A percentile compares a stretch with the other conserved stretches of the same genome.
Conservation (phyloP, 2,329 filamentous ascomycete genomes). For the Aspergillus ruber region DNA sequence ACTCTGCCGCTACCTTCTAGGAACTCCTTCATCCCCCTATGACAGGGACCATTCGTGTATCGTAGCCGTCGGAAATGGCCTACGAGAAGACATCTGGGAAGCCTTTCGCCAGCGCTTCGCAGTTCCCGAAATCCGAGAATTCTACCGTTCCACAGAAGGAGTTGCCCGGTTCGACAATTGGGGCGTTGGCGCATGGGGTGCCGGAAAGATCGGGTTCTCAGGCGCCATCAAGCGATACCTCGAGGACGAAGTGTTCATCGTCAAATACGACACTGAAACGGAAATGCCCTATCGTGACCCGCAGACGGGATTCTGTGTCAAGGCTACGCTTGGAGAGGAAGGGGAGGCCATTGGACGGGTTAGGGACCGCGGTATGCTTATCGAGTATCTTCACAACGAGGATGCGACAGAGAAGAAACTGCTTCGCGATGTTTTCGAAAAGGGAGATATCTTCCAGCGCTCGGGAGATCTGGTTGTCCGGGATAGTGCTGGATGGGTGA, state of each 20-base stretch:
- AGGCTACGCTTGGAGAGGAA: slow-evolving; percentile 32
- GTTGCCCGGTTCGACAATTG: slow-evolving; percentile 42
- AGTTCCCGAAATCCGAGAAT: slow-evolving; percentile 43
- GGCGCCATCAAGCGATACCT: slow-evolving; percentile 35
- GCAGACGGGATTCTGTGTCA: slow-evolving; percentile 39
- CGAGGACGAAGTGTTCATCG: slow-evolving; percentile 39
- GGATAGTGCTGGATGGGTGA: slow-evolving; percentile 38
- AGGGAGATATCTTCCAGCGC: slow-evolving; percentile 42
- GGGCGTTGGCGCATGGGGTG: slow-evolving; percentile 35
- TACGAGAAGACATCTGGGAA: slow-evolving; percentile 45
- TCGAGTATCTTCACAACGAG: slow-evolving; percentile 38
- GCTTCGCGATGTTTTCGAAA: slow-evolving; percentile 38
- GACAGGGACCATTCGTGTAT: slow-evolving; percentile 41
- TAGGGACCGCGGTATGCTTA: slow-evolving; percentile 32
- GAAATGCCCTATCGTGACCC: slow-evolving; percentile 40
- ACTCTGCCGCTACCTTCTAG: slow-evolving; percentile 44
- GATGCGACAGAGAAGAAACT: slow-evolving; percentile 41
- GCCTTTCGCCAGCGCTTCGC: slow-evolving; percentile 39
- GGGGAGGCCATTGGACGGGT: slow-evolving; percentile 43
- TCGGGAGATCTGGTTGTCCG: slow-evolving; percentile 41
- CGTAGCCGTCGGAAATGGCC: slow-evolving; percentile 43
- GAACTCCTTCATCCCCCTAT: slow-evolving; percentile 38
- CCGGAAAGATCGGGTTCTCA: slow-evolving; percentile 40
- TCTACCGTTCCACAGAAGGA: slow-evolving; percentile 45
- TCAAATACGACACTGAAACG: slow-evolving; percentile 37